phyloP scores from a whole-genome alignment of 1,284 basidiomycete genomes.

The Pholiota adiposa region DNA sequence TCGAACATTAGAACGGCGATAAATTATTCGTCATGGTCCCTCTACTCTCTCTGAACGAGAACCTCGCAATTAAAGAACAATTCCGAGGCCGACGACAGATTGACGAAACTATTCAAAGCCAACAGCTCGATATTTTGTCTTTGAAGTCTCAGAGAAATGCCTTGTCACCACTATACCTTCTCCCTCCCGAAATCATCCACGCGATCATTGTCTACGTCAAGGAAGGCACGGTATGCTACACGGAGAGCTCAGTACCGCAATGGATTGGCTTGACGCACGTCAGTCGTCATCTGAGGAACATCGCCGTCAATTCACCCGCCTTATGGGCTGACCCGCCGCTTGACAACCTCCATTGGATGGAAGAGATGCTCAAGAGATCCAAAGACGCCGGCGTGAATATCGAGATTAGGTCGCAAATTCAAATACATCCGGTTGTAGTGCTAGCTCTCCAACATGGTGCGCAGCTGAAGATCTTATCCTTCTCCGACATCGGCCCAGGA shows the following conservation, averaged over 20 bases:
- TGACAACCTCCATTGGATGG: neutral
- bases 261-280: slow-evolving; percentile 3
- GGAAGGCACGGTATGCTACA: neutral
- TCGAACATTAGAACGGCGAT: too few species aligned
- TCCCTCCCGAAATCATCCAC: neutral
- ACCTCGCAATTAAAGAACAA: too few species aligned
- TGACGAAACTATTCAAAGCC: too few species aligned
- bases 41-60: too few species aligned
- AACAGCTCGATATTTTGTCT: neutral
- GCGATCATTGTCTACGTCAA: neutral
- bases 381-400: neutral
- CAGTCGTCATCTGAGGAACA: neutral
- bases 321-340: neutral
- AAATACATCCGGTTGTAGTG: neutral
- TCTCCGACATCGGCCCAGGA: neutral
- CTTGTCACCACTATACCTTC: neutral
- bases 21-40: too few species aligned
- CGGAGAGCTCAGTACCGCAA: neutral
- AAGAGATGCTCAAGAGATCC: slow-evolving; percentile 1
- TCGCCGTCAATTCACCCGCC: neutral
- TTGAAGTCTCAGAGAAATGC: neutral
- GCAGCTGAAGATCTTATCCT: neutral
- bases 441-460: neutral
- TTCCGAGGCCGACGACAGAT: too few species aligned
- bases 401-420: neutral